These are phyloP conservation scores for Termitomyces sp. DNA, from an alignment of 768 basidiomycete species.

Conservation along the genomic window DNA sequence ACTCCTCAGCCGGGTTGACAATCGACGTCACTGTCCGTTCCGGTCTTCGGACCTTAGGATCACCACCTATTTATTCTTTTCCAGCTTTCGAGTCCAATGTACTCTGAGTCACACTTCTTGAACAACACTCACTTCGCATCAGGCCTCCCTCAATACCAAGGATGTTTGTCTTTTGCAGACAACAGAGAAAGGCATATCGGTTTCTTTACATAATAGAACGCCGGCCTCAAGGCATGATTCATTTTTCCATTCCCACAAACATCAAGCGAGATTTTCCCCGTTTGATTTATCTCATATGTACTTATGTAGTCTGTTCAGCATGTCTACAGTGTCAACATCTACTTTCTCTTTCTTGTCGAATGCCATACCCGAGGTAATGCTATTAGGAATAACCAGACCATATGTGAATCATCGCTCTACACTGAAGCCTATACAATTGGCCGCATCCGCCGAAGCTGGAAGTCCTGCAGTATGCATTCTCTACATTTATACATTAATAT, in stretches of 20 bases:
- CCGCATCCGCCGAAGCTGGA: neutral
- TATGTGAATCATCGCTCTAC: neutral
- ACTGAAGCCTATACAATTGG: neutral
- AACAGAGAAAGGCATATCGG: neutral
- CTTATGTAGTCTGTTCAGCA: neutral
- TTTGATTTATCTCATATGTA: neutral
- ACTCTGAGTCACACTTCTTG: neutral
- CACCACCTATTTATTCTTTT: neutral
- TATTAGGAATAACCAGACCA: neutral
- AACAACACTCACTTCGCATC: neutral
- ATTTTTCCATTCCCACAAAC: neutral
- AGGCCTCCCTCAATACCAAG: neutral
- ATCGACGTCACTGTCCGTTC: conserved; percentile 6
- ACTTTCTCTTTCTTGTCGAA: neutral
- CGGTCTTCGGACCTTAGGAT: conserved; percentile 7
- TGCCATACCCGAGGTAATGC: neutral
- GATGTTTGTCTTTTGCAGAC: neutral
- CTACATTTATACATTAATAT: conserved; percentile 4
- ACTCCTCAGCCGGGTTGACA: neutral
- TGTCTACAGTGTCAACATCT: neutral
- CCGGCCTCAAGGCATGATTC: neutral
- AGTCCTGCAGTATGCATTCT: neutral
- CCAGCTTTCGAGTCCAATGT: neutral
- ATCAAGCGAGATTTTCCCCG: conserved; percentile 1
- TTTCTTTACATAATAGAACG: neutral